Conservation (phyloP, 2,329 filamentous ascomycete genomes). For the Trichoderma oligosporum region DNA sequence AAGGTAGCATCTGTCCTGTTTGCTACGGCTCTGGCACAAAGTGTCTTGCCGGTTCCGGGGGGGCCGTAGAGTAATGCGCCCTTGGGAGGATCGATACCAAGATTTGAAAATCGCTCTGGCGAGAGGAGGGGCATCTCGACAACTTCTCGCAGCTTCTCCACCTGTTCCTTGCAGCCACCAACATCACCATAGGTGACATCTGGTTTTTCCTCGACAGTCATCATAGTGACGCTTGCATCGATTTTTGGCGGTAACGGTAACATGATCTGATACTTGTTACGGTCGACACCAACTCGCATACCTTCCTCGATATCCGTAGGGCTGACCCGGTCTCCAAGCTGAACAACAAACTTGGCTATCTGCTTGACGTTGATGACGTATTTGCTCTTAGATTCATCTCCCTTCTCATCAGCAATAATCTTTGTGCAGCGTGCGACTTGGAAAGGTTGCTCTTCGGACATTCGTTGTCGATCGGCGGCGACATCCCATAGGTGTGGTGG, state of each 20-base stretch:
- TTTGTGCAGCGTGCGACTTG: constrained; percentile 98
- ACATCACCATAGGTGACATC: constrained; percentile 99
- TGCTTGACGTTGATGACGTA: constrained; percentile 99
- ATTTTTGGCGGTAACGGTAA: constrained; percentile 96
- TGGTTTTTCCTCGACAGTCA: constrained; percentile 99
- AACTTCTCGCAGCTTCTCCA: constrained; percentile 97
- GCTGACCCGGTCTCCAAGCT: constrained; percentile 92
- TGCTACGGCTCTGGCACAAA: constrained; percentile 93
- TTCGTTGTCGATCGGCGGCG: constrained; percentile 94
- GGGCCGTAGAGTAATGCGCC: constrained; percentile 94
- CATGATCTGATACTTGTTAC: constrained; percentile 99
- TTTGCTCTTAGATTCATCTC: constrained; percentile 95
- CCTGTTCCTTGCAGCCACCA: constrained; percentile 98
- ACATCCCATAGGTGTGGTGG: constrained; percentile 99
- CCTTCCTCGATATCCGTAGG: constrained; percentile 99
- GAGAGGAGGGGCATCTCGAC: constrained; percentile 97
- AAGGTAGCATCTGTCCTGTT: constrained; percentile 98
- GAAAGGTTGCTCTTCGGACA: constrained; percentile 96
- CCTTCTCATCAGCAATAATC: constrained; percentile 94
- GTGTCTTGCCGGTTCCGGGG: constrained; percentile 97
- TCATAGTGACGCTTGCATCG: constrained; percentile 98
- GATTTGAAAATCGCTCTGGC: constrained; percentile 93
- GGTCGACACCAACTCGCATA: constrained; percentile 96
- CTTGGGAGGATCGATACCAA: constrained; percentile 99
- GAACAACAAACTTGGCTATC: constrained; percentile 98